Evolutionary conservation across 352 stramenopile genomes (phyloP).

Genomic region (Pythium chondricola): DNA sequence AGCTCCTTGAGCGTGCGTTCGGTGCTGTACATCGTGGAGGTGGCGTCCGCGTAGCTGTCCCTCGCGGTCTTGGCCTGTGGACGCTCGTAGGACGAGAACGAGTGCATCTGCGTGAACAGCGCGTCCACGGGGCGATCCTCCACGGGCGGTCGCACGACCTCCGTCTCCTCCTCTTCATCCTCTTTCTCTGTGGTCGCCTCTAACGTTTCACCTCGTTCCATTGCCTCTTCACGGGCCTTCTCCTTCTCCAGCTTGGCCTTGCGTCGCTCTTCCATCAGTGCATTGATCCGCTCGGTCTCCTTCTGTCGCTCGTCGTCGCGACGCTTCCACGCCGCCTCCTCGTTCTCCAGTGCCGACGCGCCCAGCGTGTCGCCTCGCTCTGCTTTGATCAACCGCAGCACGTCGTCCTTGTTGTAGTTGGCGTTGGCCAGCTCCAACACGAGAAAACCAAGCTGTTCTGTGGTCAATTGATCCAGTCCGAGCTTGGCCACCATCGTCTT

Average conservation of each 20-base stretch:
- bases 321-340: conserved; percentile 38
- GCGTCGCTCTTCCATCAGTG: conserved; percentile 39
- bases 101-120: conserved; percentile 46
- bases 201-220: conserved; percentile 16
- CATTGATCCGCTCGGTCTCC: conserved; percentile 49
- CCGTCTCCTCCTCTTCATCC: conserved; percentile 22
- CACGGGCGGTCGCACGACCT: conserved; percentile 39
- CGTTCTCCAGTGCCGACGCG: conserved; percentile 39
- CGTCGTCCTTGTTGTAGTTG: conserved; percentile 40
- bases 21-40: conserved; percentile 24
- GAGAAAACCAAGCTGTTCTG: conserved; percentile 51
- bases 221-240: conserved; percentile 17
- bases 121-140: conserved; percentile 53
- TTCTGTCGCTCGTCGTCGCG: conserved; percentile 44
- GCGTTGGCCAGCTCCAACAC: conserved; percentile 50
- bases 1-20: conserved; percentile 15
- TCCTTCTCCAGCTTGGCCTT: conserved; percentile 24
- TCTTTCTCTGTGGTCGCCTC: conserved; percentile 5
- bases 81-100: conserved; percentile 37
- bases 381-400: conserved; percentile 43
- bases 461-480: conserved; percentile 48
- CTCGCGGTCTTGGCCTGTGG: conserved; percentile 38
- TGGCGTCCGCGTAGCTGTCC: conserved; percentile 35
- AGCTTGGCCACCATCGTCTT: conserved; percentile 41
- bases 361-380: conserved; percentile 48